Evolutionary conservation across 2,329 filamentous ascomycete genomes (phyloP).

Genomic region (Immersiporthe knoxdaviesiana): DNA sequence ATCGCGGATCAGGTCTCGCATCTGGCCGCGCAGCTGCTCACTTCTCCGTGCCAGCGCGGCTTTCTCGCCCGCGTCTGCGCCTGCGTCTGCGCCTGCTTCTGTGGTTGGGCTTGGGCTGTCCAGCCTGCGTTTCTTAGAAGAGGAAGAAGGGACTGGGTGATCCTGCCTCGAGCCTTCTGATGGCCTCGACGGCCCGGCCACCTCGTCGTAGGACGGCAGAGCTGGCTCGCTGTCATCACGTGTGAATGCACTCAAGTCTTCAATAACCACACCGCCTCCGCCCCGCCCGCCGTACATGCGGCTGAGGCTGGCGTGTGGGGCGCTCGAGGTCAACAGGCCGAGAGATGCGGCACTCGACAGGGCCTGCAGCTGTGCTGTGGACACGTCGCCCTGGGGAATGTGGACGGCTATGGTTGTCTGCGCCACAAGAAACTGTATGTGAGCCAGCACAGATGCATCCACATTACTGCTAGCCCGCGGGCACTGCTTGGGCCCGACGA

Average conservation of each 20-base stretch:
- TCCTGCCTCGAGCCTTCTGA: background rate
- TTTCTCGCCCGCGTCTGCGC: background rate
- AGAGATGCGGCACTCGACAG: background rate
- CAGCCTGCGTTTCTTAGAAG: slow-evolving; percentile 7
- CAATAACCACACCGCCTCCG: slow-evolving; percentile 7
- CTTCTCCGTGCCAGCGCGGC: background rate
- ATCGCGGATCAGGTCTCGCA: background rate
- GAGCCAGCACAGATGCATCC: background rate
- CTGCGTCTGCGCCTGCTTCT: background rate
- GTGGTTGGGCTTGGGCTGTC: background rate
- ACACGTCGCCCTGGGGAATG: slow-evolving; percentile 2
- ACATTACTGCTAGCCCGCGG: background rate
- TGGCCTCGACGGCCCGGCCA: slow-evolving; percentile 6
- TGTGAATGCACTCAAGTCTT: background rate
- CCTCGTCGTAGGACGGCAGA: slow-evolving; percentile 14
- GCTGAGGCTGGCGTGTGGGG: background rate
- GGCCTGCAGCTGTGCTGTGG: background rate
- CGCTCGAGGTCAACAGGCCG: background rate
- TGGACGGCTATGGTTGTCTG: background rate
- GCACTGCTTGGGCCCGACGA: slow-evolving; percentile 1
- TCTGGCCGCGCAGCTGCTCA: slow-evolving; percentile 8
- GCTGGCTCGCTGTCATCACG: background rate
- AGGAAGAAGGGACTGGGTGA: too few relatives aligned
- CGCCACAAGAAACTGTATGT: slow-evolving; percentile 2
- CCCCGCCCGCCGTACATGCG: slow-evolving; percentile 12